Evolutionary conservation across 2,329 filamentous ascomycete genomes (phyloP).

Genomic region (Calonectria henricotiae): DNA sequence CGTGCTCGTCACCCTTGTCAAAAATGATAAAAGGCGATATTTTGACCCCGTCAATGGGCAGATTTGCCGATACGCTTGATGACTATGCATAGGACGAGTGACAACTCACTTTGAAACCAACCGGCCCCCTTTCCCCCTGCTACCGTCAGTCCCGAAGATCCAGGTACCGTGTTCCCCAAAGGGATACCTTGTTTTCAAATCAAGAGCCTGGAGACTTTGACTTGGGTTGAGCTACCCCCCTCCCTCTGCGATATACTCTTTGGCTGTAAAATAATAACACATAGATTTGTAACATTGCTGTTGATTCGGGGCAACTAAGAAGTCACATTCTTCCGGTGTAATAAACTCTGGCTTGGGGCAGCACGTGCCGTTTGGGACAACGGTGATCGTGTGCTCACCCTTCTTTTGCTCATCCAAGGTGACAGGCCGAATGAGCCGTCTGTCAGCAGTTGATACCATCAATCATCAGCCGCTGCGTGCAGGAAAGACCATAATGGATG

Average conservation of each 20-base stretch:
- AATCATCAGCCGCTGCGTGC: conserved; percentile 33
- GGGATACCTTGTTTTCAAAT: neutral
- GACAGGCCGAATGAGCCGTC: conserved; percentile 40
- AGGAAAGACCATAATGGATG: conserved; percentile 12
- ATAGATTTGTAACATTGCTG: neutral
- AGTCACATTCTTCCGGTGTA: neutral
- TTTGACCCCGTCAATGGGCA: neutral
- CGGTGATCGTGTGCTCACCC: conserved; percentile 37
- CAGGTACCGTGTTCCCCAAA: conserved; percentile 20
- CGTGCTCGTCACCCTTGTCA: conserved; percentile 14
- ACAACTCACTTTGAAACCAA: conserved; percentile 32
- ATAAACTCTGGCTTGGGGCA: conserved; percentile 16
- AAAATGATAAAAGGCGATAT: conserved; percentile 11
- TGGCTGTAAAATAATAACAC: conserved; percentile 5
- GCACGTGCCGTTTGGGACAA: neutral
- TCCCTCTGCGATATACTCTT: conserved; percentile 5
- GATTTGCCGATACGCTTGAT: conserved; percentile 22
- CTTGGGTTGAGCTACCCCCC: conserved; percentile 9
- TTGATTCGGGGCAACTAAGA: neutral
- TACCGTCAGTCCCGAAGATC: conserved; percentile 13
- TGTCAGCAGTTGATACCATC: conserved; percentile 26
- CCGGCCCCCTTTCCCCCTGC: conserved; percentile 11
- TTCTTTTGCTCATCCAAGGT: conserved; percentile 27
- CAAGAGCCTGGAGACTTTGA: neutral
- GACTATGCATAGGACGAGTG: conserved; percentile 34